phyloP scores from a whole-genome alignment of 1,139 yeast species.

The Hyphopichia fennica region DNA sequence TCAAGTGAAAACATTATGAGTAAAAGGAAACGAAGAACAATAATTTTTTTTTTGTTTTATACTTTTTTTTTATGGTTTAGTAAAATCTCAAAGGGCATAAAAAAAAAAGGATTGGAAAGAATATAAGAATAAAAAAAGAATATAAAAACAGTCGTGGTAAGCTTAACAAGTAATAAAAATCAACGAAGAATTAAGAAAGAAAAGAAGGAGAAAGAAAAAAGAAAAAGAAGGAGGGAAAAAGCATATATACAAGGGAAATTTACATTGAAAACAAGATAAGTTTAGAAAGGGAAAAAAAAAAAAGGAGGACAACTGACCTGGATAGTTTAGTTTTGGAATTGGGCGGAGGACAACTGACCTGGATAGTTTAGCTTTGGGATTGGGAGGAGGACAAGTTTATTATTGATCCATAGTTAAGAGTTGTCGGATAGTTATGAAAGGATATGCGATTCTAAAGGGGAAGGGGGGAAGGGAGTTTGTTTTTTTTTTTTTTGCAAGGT shows the following conservation, averaged over 20 bases:
- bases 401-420: too few species aligned
- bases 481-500: too few species aligned
- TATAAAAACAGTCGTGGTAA: too few species aligned
- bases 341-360: neutral
- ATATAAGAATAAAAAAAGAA: neutral
- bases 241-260: slow-evolving; percentile 3
- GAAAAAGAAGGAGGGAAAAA: neutral
- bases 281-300: neutral
- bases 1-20: too few species aligned
- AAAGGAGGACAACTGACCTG: neutral
- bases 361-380: neutral
- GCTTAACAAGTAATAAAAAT: too few species aligned
- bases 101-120: too few species aligned
- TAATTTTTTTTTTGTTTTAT: too few species aligned
- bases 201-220: neutral
- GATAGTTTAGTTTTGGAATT: neutral
- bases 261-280: neutral
- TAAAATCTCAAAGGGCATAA: too few species aligned
- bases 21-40: too few species aligned
- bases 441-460: neutral
- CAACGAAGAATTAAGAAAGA: neutral
- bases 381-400: neutral
- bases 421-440: neutral
- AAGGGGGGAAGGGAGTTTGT: neutral
- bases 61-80: too few species aligned